Base-by-base conservation (phyloP, 2,329 filamentous ascomycete species). In the Furcasterigmium furcatum region DNA sequence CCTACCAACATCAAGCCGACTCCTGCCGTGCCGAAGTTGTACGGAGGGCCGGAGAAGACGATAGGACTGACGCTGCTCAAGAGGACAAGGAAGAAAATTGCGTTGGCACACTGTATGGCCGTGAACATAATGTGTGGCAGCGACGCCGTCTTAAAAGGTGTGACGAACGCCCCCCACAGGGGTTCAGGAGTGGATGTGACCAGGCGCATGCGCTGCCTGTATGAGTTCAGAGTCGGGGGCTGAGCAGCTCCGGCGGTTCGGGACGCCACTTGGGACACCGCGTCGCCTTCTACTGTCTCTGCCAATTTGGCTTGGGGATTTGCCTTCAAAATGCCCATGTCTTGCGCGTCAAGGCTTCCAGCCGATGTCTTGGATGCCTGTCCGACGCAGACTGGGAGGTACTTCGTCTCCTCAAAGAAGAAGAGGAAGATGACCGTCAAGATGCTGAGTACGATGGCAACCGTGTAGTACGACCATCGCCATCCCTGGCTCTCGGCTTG, bases 401-500 rank as follows among this genome's bases (percentile, higher is more conserved):
- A n/a, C n/a, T 59, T 60, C 12, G 58, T 60, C 35, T 61, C 58
- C 12, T 61, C 58, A 4, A 60, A 57, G 0, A 44, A 48, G 1
- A 50, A 20, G 2, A 58, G 1, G 18, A 61, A 55, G 18, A 60
- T 4, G 3, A 57, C 5, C 6, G 49, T 51, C 0, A 60, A 49
- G 3, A 52, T 16, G 3, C 50, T 56, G 0, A 60, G 40, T 5
- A 47, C 32, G 9, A 55, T 57, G 1, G 54, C 52, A 1, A 57
- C 22, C 1, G 54, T 43, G 22, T 52, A 51, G 19, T 58, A 77
- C 2, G 68, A 61, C 71, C 71, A 77, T 14, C 72, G 59, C 74
- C 75, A 79, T 1, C 71, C 72, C 41, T 52, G 54, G 18, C 35
- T 34, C 8, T 41, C 36, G 6, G 56, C 46, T 16, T 58, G 56